A percentile compares a stretch with the other conserved stretches of the same genome.
Evolutionary conservation across 805 yeast genomes (phyloP).

Genomic region (Maudiozyma pseudohumilis): DNA sequence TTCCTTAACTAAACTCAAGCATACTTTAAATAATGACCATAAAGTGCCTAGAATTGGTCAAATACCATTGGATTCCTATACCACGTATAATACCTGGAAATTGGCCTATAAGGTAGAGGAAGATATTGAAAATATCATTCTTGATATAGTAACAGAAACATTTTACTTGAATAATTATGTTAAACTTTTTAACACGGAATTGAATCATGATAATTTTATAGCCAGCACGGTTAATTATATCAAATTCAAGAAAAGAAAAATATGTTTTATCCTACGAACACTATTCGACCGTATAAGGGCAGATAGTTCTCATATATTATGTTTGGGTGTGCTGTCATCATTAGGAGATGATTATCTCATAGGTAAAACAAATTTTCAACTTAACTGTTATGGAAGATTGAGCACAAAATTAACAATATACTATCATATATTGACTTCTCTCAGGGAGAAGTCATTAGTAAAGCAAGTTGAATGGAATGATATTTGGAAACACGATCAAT

Average conservation of each 20-base stretch:
- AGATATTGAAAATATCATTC: neutral
- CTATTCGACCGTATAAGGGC: neutral
- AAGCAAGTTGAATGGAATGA: neutral
- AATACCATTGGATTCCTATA: neutral
- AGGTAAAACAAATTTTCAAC: too few relatives aligned
- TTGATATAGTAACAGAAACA: neutral
- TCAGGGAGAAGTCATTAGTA: neutral
- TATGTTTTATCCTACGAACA: neutral
- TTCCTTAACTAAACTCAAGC: slow-evolving; percentile 15
- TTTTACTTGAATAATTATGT: neutral
- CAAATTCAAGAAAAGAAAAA: neutral
- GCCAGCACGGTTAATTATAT: neutral
- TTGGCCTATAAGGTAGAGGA: neutral
- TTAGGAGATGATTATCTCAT: too few relatives aligned
- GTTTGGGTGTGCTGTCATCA: neutral
- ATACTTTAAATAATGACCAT: slow-evolving; percentile 26
- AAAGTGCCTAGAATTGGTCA: neutral
- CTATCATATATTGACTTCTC: neutral
- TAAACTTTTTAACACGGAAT: neutral
- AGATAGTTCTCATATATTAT: neutral
- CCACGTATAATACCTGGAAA: neutral
- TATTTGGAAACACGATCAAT: neutral
- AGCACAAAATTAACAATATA: neutral
- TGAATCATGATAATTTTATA: neutral
- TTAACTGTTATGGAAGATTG: neutral